Evolutionary conservation across 495 filamentous ascomycete genomes (phyloP), one percentile per base, ranked within the genome.

Genomic region (Daldinia grandis): DNA sequence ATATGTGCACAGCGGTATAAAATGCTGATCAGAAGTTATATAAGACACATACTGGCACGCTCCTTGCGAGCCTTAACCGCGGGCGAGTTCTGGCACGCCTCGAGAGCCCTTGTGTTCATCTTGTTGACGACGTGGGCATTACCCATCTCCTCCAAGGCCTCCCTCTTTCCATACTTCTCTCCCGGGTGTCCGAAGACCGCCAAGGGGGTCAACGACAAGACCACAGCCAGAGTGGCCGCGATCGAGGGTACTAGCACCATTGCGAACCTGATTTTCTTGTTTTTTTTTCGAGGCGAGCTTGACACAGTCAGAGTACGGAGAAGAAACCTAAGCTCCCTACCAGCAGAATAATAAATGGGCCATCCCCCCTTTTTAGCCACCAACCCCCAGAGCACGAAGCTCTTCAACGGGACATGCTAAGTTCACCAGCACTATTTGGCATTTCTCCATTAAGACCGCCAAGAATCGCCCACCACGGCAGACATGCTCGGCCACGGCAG

Each of bases 61-160:
- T 72, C 71, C 30, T 73, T 76, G 9, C 76, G 76, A 35, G 66
- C 73, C 30, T 71, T 74, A 1, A 78, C 74, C n/a, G 64, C 66
- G 1, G 71, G 71, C n/a, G 67, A 66, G 27, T 74, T 68, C 30
- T 72, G 69, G 58, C 76, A 78, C 12, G 71, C 58, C 35, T 74
- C 66, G 7, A 78, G 55, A 38, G 74, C 76, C 62, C 69, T 70
- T 3, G 66, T 53, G 66, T 78, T 78, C 58, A 78, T 67, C 57
- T 37, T 64, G 9, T 72, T 54, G 58, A 78, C 74, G n/a, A 74
- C 74, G 24, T 71, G 68, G 30, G 71, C 69, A 31, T 71, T 74
- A 0, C 58, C 71, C 65, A 71, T 66, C 58, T 78, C 68, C 27
- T 76, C 68, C 9, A 68, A 9, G 12, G 67, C 64, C 47, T 76